Evolutionary conservation across 176 grass and related monocot species (phyloP).

Genomic region (Aegilops bicornis): DNA sequence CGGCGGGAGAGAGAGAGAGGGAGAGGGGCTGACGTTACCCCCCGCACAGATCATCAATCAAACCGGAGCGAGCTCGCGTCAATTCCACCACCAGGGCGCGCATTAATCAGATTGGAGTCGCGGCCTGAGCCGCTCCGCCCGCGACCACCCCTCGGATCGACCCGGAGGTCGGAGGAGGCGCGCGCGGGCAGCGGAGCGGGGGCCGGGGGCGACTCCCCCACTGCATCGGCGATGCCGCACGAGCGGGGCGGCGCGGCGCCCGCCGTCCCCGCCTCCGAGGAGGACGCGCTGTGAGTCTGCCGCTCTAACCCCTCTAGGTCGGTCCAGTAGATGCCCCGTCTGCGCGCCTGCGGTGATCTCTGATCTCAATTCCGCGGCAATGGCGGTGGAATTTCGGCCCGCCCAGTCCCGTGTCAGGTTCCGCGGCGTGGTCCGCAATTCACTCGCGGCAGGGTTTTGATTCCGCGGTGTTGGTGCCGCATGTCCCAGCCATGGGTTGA

Average conservation of each 20-base stretch:
- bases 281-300: slow-evolving; percentile 63
- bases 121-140: not conserved
- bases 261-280: slow-evolving; percentile 45
- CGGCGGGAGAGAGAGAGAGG: not conserved
- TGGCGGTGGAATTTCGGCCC: slow-evolving; percentile 13
- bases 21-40: not conserved
- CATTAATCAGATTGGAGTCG: not conserved
- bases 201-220: not conserved
- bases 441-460: too few relatives aligned
- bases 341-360: not conserved
- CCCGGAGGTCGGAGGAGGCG: slow-evolving; percentile 23
- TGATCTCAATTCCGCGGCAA: slow-evolving; percentile 22
- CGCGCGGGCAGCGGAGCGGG: not conserved
- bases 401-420: not conserved
- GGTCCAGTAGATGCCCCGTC: not conserved
- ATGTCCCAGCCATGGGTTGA: not conserved
- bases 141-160: slow-evolving; percentile 23
- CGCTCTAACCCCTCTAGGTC: not conserved
- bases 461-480: not conserved
- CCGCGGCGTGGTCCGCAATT: not conserved
- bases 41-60: not conserved
- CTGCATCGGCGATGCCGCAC: slow-evolving; percentile 50
- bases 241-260: slow-evolving; percentile 41
- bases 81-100: not conserved
- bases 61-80: not conserved